Evolutionary conservation across 1,284 basidiomycete genomes (phyloP), one percentile per base, ranked within the genome.

Genomic region (Ceratobasidium sp.): DNA sequence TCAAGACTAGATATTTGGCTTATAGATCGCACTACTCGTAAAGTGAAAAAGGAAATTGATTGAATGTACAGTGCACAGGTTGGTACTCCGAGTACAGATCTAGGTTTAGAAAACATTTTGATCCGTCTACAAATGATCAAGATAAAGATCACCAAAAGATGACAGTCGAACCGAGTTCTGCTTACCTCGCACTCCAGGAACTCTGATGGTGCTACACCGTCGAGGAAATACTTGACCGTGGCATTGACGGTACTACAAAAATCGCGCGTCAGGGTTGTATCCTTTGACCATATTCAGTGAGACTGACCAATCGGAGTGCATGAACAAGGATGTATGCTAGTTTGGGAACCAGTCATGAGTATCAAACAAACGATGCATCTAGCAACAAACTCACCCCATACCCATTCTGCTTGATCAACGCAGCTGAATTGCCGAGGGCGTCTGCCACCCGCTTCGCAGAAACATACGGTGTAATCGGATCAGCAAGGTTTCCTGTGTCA

Each of bases 401-500:
- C 16, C 45, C 72, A 52, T 73, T 60, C 18, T 61, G 67, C 41
- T 71, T 48, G n/a, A 73, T 23, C 12, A 73, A 55, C 26, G 26
- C 41, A 2, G 72, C 72, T 23, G 48, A 59, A 21, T 73, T 59
- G 28, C 72, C 62, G 4, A 71, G 46, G 5, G 34, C 46, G 21
- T 52, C 32, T 30, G 72, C 72, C 6, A 73, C 72, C n/a, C 16
- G 18, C 32, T 73, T 43, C 12, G 71, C 71, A 18, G 46, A 50
- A 8, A 36, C 26, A 46, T 48, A 58, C n/a, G 72, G 72, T 8
- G 72, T 73, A 28, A 72, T 71, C 10, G 72, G 72, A 53, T 73
- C 72, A 9, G 41, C 55, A 18, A 46, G 14, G 58, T 73, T 73
- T 28, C 69, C 65, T 64, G 26, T 16, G 10, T 16, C 5, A 36